Evolutionary conservation across 495 filamentous ascomycete species (phyloP), one percentile per base, ranked within the genome.

Genomic region (Penicillium nucicola): DNA sequence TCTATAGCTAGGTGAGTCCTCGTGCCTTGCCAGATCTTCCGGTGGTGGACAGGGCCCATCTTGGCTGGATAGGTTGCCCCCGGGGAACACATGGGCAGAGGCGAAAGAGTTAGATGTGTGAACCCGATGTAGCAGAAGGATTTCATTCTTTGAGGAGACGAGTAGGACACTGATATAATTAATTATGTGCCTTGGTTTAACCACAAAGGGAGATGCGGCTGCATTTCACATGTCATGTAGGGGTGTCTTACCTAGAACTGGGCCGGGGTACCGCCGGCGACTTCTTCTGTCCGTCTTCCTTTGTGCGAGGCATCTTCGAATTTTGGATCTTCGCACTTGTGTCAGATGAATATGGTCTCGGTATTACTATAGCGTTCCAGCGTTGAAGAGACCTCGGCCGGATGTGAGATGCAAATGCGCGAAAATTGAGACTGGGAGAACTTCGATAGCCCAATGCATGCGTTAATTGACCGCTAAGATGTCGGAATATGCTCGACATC

Each of bases 51-150:
- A 74, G 0, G 68, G 52, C 7, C 85, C 89, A 50, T 96, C 90
- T 35, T 82, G 79, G 0, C 69, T 44, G 0, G 86, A 87, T 7
- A 95, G 71, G 53, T 93, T 91, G 0, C 93, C 93, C n/a, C 93
- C 93, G 0, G 93, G 93, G 58, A 98, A 98, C 48, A 98, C 93
- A 62, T 97, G 91, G 0, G 92, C 92, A 0, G 88, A 92, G 12
- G 93, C 80, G 54, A 97, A 98, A 18, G 90, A 86, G 5, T 78
- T 81, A 2, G 90, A 92, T 1, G 83, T 87, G 41, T 84, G 75
- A 11, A 96, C 89, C 44, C 93, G 84, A 58, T 90, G 90, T 2
- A 98, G 82, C 17, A 97, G 81, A 17, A 98, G 80, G 34, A 97
- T 80, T 62, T 95, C 82, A 64, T 97, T 96, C 45, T 75, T 76